Base-by-base conservation (phyloP, 2,329 filamentous ascomycete genomes). In the Parastagonospora avenae region DNA sequence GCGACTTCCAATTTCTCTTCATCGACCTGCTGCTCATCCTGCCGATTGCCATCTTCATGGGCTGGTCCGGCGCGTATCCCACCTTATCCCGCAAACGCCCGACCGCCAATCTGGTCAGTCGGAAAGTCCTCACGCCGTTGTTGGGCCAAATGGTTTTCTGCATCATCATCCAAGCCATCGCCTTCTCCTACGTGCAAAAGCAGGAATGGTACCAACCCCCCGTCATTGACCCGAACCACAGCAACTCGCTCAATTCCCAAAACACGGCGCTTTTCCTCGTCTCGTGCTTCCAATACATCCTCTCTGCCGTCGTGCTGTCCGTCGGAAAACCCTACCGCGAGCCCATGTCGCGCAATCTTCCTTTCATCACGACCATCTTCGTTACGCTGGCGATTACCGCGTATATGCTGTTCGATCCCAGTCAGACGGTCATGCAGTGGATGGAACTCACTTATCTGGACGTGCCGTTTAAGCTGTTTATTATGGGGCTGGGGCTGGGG, bases 41-140 rank as follows among this genome's bases (percentile, higher is more conserved):
- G 2, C 94, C 94, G 4, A 96, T 99, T 64, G 94, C 94, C 19
- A 91, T 99, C 52, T 97, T 97, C 73, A 99, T 99, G 94, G 92
- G 94, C 61, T 97, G 95, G 94, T 91, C 90, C 19, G 92, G 90
- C 5, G 89, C 95, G 1, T 91, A 88, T 67, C 86, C 86, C 2
- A 79, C 82, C 32, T 83, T 99, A 11, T 89, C 86, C 62, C 85
- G 83, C 50, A 99, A 97, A 74, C 83, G 92, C 31, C 94, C 94
- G 3, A 97, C 92, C 0, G 92, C 94, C 12, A 90, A 93, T 64
- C 83, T 99, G 4, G 93, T 99, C 1, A 95, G 90, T 1, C 84
- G 92, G 47, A 99, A 99, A 73, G 91, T 99, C 2, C 80, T 99
- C 41, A 91, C 88, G 0, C 93, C 94, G 0, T 79, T 99, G 12